Percentiles rank a stretch among this genome's conserved stretches.
phyloP scores from a whole-genome alignment of 2,329 filamentous ascomycete genomes.

The Aphanoascus verrucosus region DNA sequence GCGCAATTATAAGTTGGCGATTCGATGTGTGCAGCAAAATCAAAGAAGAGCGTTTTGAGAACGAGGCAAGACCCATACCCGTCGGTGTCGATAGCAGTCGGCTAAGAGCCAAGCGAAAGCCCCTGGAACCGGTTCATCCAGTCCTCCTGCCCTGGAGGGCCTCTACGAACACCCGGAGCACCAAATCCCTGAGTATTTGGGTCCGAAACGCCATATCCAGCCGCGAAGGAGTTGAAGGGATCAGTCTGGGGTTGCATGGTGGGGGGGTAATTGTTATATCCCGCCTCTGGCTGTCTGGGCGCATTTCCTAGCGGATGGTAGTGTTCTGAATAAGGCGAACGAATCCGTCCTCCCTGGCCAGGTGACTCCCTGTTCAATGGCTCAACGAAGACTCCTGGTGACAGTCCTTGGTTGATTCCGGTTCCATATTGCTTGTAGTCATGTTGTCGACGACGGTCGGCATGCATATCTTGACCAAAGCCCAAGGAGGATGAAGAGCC shows the following conservation, averaged over 20 bases:
- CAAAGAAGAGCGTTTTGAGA: background rate
- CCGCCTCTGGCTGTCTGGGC: constrained; percentile 25
- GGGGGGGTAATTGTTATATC: constrained; percentile 23
- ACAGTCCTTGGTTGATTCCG: constrained; percentile 14
- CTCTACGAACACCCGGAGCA: constrained; percentile 25
- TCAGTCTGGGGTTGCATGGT: constrained; percentile 24
- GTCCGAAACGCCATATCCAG: constrained; percentile 32
- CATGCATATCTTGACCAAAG: constrained; percentile 34
- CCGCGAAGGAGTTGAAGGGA: constrained; percentile 27
- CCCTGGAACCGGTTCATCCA: constrained; percentile 59
- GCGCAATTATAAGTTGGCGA: background rate
- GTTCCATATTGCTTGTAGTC: constrained; percentile 25
- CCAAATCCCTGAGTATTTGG: constrained; percentile 26
- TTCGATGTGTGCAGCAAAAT: background rate
- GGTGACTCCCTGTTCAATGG: constrained; percentile 22
- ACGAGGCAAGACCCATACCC: background rate
- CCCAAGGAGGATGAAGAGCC: constrained; percentile 36
- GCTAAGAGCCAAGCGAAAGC: constrained; percentile 55
- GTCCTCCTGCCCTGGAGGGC: constrained; percentile 37
- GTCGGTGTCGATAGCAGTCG: background rate
- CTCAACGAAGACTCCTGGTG: constrained; percentile 15
- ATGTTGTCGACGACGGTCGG: constrained; percentile 34
- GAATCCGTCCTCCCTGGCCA: constrained; percentile 16
- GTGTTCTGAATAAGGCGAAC: constrained; percentile 28
- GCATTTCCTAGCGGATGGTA: constrained; percentile 29